Conservation (phyloP, 176 grass and related monocot species). For the Eleusine coracana region DNA sequence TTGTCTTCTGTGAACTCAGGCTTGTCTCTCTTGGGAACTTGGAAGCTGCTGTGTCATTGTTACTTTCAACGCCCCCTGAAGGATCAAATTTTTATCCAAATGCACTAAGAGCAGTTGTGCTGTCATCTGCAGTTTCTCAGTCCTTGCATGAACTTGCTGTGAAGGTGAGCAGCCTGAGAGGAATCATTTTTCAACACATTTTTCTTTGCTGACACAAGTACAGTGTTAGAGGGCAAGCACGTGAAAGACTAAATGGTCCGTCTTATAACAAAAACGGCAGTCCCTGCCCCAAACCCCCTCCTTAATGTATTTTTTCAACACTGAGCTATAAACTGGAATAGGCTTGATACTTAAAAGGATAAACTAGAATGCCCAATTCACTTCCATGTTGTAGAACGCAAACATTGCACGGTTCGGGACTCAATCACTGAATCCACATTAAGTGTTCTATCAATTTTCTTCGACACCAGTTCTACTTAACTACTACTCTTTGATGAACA, state of each 20-base stretch:
- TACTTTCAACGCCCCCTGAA: slow-evolving; percentile 95
- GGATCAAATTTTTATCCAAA: slow-evolving; percentile 97
- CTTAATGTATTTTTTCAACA: slow-evolving; percentile 4
- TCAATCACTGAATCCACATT: slow-evolving; percentile 26
- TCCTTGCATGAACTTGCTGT: slow-evolving; percentile 99
- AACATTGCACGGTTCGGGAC: slow-evolving; percentile 1
- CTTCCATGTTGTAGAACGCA: neutral
- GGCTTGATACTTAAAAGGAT: slow-evolving; percentile 17
- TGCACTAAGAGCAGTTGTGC: slow-evolving; percentile 94
- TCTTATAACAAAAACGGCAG: neutral
- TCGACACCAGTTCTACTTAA: slow-evolving; percentile 27
- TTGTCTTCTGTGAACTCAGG: slow-evolving; percentile 47
- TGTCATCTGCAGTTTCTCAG: slow-evolving; percentile 89
- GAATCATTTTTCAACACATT: neutral
- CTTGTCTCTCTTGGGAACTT: slow-evolving; percentile 94
- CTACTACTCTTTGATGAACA: slow-evolving; percentile 1
- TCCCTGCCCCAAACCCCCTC: neutral
- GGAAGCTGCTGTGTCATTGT: slow-evolving; percentile 84
- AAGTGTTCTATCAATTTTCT: slow-evolving; percentile 20
- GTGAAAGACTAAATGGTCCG: neutral
- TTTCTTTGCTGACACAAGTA: neutral
- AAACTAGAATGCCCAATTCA: slow-evolving; percentile 10
- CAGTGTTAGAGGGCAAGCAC: neutral
- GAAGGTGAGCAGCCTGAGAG: slow-evolving; percentile 60
- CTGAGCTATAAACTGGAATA: slow-evolving; percentile 9